Evolutionary conservation across 495 filamentous ascomycete species (phyloP).

Genomic region (Neurospora tetraspora): DNA sequence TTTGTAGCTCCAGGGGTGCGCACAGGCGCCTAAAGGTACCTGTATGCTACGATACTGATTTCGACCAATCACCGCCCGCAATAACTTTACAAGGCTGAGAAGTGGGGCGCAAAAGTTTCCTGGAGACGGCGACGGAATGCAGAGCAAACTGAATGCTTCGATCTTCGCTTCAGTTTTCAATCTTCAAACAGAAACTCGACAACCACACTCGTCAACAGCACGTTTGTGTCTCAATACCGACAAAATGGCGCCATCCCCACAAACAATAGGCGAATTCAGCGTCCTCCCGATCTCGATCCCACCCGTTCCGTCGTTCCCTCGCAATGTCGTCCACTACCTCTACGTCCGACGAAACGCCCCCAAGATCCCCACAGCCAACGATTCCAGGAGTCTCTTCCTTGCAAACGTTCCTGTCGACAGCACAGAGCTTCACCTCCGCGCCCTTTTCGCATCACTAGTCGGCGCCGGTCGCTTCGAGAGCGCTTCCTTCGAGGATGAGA

Average conservation of each 20-base stretch:
- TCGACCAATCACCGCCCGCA: background rate
- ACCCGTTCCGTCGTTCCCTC: slow-evolving; percentile 44
- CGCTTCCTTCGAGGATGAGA: slow-evolving; percentile 56
- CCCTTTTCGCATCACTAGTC: slow-evolving; percentile 59
- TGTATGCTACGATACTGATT: background rate
- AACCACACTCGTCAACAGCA: background rate
- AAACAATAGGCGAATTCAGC: slow-evolving; percentile 35
- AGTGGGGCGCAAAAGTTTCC: background rate
- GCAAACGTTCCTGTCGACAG: slow-evolving; percentile 83
- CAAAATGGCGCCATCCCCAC: slow-evolving; percentile 22
- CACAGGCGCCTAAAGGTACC: background rate
- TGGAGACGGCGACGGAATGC: background rate
- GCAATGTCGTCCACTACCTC: slow-evolving; percentile 65
- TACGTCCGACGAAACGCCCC: slow-evolving; percentile 77
- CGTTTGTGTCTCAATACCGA: background rate
- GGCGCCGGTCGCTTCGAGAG: slow-evolving; percentile 66
- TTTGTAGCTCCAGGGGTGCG: background rate
- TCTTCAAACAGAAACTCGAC: background rate
- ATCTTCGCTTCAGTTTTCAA: background rate
- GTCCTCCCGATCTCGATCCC: slow-evolving; percentile 52
- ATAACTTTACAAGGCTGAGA: background rate
- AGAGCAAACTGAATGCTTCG: background rate
- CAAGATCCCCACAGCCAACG: slow-evolving; percentile 59
- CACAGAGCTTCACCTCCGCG: slow-evolving; percentile 63
- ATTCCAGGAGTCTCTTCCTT: slow-evolving; percentile 70